A percentile compares a stretch with the other conserved stretches of the same genome.
Evolutionary conservation across 2,329 filamentous ascomycete species (phyloP).

Genomic region (Pseudogymnoascus sp.): DNA sequence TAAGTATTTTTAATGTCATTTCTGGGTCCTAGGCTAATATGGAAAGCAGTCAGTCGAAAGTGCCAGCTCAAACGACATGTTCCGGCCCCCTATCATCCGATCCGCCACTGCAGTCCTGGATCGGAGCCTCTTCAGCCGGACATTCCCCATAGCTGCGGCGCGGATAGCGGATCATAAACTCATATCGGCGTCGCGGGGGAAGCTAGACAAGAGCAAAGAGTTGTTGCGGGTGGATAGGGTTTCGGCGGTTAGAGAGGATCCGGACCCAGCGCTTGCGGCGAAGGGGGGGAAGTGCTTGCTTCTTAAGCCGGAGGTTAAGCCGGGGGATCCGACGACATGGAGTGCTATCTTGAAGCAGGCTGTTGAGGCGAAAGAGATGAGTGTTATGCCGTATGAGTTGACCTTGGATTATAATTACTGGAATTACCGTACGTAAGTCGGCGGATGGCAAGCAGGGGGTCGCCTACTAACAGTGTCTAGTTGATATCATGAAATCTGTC

Average conservation of each 20-base stretch:
- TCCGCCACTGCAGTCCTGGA: conserved; percentile 69
- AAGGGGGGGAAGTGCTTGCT: conserved; percentile 55
- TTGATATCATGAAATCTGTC: conserved; percentile 75
- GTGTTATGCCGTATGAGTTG: conserved; percentile 67
- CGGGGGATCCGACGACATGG: conserved; percentile 63
- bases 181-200: conserved; percentile 62
- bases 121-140: conserved; percentile 72
- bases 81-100: conserved; percentile 74
- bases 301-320: conserved; percentile 47
- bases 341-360: conserved; percentile 61
- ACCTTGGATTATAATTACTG: conserved; percentile 77
- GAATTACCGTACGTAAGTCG: conserved; percentile 58
- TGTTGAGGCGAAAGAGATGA: conserved; percentile 58
- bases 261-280: conserved; percentile 43
- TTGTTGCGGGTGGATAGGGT: conserved; percentile 57
- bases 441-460: conserved; percentile 7
- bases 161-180: conserved; percentile 66
- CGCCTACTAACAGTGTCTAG: conserved; percentile 33
- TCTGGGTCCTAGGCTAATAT: not conserved
- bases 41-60: not conserved
- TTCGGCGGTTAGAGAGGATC: conserved; percentile 54
- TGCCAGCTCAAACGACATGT: conserved; percentile 30
- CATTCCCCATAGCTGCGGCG: conserved; percentile 68
- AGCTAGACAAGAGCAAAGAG: conserved; percentile 58
- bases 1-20: not conserved